Evolutionary conservation across 2,329 filamentous ascomycete genomes (phyloP), one percentile per base, ranked within the genome.

Genomic region (Diplodia sapinea): DNA sequence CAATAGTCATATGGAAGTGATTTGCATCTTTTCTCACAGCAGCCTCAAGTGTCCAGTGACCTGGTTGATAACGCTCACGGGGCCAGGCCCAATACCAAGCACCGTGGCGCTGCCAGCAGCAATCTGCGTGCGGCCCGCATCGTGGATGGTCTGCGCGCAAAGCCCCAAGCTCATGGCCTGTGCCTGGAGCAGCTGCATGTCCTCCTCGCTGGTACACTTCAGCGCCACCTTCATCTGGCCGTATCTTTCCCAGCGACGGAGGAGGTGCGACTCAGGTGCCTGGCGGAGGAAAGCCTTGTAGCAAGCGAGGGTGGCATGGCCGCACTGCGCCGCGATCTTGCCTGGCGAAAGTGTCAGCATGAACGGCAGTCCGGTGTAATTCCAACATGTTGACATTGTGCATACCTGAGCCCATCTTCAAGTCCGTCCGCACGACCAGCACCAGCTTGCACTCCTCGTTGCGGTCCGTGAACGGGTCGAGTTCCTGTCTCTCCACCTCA

Each of bases 51-150:
- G 84, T 1, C 93, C 92, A 5, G 94, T 97, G 70, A 99, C 88
- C 78, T 90, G 82, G 78, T 99, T 93, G 61, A 99, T 89, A 67
- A 94, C 82, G 74, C 91, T 94, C 84, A 91, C 94, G 0, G 94
- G 94, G 31, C 90, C 94, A 68, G 88, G 81, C 40, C 81, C 83
- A 68, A 85, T 88, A 0, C 95, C 95, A 63, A 99, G 82, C 51
- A 99, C 95, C 0, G 95, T 99, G 78, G 92, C 86, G 78, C 93
- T 97, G 20, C 95, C 94, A 52, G 91, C 89, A 64, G 93, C 94
- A 79, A 99, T 98, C 86, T 99, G 95, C 55, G 95, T 99, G 70
- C 95, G 87, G 15, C 95, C 95, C n/a, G 95, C 95, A 80, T 99
- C 95, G 74, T 92, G 89, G 72, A 99, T 94, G 65, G 97, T 89